Evolutionary conservation across 2,329 filamentous ascomycete species (phyloP).

Genomic region (Fusarium odoratissimum): DNA sequence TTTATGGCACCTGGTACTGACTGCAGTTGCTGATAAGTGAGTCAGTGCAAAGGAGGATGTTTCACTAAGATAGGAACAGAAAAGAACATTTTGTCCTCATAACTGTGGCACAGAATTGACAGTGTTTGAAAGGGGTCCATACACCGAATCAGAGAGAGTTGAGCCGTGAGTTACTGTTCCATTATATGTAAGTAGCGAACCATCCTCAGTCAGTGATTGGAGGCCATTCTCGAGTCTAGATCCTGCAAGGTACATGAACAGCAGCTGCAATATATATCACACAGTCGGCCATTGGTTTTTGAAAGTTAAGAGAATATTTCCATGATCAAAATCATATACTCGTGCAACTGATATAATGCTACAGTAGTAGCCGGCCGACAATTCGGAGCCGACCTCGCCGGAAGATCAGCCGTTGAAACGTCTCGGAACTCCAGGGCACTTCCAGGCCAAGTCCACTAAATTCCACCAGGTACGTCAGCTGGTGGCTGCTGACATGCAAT

Average conservation of each 20-base stretch:
- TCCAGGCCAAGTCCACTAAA: slow-evolving; percentile 42
- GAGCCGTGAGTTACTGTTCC: neutral
- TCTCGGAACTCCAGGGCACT: slow-evolving; percentile 26
- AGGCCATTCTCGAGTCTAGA: neutral
- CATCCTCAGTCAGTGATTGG: neutral
- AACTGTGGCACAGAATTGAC: neutral
- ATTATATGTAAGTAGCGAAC: neutral
- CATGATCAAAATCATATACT: neutral
- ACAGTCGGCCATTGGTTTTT: neutral
- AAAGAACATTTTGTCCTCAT: neutral
- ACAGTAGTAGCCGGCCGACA: slow-evolving; percentile 20
- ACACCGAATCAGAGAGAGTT: neutral
- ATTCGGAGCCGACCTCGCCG: slow-evolving; percentile 20
- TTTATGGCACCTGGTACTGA: neutral
- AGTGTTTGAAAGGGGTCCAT: neutral
- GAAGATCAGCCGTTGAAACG: slow-evolving; percentile 31
- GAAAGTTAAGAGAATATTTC: neutral
- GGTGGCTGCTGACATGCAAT: slow-evolving; percentile 40
- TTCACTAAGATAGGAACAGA: neutral
- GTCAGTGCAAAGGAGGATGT: neutral
- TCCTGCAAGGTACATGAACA: neutral
- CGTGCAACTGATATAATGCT: neutral
- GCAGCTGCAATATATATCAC: neutral
- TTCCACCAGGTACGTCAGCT: slow-evolving; percentile 21
- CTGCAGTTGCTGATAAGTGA: neutral